Conservation (phyloP, 2,329 filamentous ascomycete species). For the Colletotrichum phormii region DNA sequence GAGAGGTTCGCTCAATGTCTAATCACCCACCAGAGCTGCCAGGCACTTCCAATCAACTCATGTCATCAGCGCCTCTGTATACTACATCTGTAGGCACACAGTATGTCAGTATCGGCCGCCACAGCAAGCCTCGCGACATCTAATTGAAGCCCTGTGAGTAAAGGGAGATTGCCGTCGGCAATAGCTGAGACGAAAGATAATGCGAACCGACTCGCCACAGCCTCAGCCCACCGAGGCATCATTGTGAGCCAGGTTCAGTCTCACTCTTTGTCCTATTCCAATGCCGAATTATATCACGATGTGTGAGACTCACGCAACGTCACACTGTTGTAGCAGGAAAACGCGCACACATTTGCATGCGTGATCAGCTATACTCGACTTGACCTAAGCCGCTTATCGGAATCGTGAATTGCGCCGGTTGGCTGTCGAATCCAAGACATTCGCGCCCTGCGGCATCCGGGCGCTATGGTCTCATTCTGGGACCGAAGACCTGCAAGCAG, state of each 20-base stretch:
- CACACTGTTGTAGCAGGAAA: background rate
- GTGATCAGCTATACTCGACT: too few species aligned
- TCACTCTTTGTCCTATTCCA: background rate
- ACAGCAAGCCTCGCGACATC: slow-evolving; percentile 14
- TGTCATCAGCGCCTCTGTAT: background rate
- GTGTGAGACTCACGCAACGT: background rate
- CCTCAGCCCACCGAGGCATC: background rate
- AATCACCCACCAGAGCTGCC: background rate
- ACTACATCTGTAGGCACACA: background rate
- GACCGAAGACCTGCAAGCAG: background rate
- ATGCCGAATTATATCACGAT: background rate
- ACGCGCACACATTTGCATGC: background rate
- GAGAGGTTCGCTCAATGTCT: background rate
- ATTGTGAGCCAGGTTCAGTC: background rate
- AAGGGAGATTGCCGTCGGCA: background rate
- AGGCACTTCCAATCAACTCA: background rate
- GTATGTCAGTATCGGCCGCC: background rate
- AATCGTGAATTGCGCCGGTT: background rate
- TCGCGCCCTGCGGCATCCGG: background rate
- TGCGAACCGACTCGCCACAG: background rate
- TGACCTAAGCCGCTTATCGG: too few species aligned
- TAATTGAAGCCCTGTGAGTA: slow-evolving; percentile 18
- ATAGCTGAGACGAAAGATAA: slow-evolving; percentile 3
- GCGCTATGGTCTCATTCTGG: background rate
- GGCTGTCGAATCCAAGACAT: background rate